A percentile compares a stretch with the other conserved stretches of the same genome.
Evolutionary conservation across 306 rosid species (phyloP).

Genomic region (Hylodesmum podocarpum): DNA sequence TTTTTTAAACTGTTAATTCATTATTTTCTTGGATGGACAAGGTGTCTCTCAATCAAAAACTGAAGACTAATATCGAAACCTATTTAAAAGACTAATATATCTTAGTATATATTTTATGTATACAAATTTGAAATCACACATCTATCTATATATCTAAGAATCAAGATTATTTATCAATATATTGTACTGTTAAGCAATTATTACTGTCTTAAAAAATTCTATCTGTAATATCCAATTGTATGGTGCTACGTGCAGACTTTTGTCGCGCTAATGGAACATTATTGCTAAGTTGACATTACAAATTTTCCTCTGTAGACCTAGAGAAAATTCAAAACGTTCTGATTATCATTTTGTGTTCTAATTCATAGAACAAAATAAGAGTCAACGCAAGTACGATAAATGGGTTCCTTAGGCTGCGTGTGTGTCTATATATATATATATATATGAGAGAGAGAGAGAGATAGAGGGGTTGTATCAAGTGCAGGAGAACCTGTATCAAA

Average conservation of each 20-base stretch:
- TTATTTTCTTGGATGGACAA: too few species aligned
- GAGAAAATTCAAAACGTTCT: neutral
- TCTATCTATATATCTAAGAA: too few species aligned
- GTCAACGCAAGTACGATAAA: conserved; percentile 16
- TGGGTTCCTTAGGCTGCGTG: neutral
- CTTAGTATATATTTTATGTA: too few species aligned
- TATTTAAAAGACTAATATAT: too few species aligned
- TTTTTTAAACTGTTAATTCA: neutral
- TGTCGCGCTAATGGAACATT: neutral
- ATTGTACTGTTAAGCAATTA: neutral
- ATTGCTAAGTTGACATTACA: too few species aligned
- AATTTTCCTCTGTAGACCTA: neutral
- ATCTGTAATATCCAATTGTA: neutral
- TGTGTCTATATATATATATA: too few species aligned
- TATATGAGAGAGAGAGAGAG: too few species aligned
- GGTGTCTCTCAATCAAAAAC: too few species aligned
- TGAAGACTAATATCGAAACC: too few species aligned
- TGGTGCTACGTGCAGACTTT: conserved; percentile 8
- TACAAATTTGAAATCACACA: too few species aligned
- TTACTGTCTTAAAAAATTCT: neutral
- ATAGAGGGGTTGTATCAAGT: too few species aligned
- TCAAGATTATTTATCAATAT: too few species aligned
- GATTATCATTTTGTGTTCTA: neutral
- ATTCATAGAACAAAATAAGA: neutral
- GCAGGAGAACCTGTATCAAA: neutral